These are phyloP conservation scores for Euryodendron excelsum DNA, from an alignment of 148 eudicot species.

Conservation along the genomic window DNA sequence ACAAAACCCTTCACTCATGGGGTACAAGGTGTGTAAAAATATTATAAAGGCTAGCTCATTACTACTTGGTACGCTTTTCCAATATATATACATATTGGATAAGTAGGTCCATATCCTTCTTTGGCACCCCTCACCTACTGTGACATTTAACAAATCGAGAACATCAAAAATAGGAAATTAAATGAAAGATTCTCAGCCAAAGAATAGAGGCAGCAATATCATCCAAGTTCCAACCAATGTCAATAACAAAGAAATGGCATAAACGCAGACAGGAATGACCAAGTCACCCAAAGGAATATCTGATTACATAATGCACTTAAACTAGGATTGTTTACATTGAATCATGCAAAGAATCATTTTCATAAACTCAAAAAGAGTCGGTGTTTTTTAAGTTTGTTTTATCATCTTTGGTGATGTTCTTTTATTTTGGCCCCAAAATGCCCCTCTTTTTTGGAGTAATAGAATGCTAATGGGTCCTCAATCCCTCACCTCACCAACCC, in stretches of 20 bases:
- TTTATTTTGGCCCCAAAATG: neutral
- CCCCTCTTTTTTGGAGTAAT: neutral
- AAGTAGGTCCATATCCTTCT: no score
- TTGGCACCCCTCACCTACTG: neutral
- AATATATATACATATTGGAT: no score
- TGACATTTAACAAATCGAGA: neutral
- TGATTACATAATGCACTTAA: no score
- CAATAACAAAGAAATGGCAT: neutral
- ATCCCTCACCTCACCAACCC: neutral
- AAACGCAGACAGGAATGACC: no score
- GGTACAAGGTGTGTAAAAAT: neutral
- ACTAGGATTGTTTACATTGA: neutral
- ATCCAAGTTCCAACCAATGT: neutral
- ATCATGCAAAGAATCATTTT: neutral
- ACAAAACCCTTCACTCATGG: neutral
- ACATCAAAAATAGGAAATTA: neutral
- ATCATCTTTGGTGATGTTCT: neutral
- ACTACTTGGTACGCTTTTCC: neutral
- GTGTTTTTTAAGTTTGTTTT: neutral
- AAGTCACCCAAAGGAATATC: no score
- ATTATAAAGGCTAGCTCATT: neutral
- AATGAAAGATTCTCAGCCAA: neutral
- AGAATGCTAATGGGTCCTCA: neutral
- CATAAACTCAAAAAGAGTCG: neutral
- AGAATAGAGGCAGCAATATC: neutral